These are phyloP conservation scores for Phylloporus sp. DNA, from an alignment of 768 basidiomycete genomes.

Conservation along the genomic window DNA sequence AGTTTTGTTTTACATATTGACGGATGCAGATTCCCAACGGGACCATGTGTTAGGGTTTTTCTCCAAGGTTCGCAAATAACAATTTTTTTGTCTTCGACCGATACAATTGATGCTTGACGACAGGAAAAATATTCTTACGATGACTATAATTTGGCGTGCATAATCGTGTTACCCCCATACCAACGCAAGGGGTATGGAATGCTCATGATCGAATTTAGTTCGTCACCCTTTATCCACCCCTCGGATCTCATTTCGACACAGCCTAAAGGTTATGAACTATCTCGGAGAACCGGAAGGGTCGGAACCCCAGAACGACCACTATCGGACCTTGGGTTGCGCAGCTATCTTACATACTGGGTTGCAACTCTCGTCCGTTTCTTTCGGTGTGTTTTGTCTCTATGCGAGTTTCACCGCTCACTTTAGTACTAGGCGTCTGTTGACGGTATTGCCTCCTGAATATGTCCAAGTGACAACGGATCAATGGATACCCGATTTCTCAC, in stretches of 20 bases:
- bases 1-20: slow-evolving; percentile 90
- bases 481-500: slow-evolving; percentile 40
- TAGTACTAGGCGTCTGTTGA: slow-evolving; percentile 47
- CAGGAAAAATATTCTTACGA: slow-evolving; percentile 96
- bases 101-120: neutral
- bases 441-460: slow-evolving; percentile 54
- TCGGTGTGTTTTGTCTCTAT: slow-evolving; percentile 41
- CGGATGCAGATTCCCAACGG: slow-evolving; percentile 72
- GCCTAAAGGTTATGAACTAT: slow-evolving; percentile 83
- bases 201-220: slow-evolving; percentile 98
- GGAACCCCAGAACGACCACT: slow-evolving; percentile 95
- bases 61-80: slow-evolving; percentile 47
- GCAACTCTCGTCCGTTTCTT: slow-evolving; percentile 82
- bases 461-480: slow-evolving; percentile 43
- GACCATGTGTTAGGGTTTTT: slow-evolving; percentile 80
- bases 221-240: slow-evolving; percentile 26
- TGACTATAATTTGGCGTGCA: slow-evolving; percentile 96
- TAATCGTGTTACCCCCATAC: slow-evolving; percentile 91
- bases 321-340: slow-evolving; percentile 86
- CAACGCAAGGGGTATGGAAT: slow-evolving; percentile 89
- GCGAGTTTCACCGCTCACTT: neutral
- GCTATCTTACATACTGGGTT: slow-evolving; percentile 89
- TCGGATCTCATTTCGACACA: neutral
- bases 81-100: neutral
- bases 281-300: slow-evolving; percentile 69